Evolutionary conservation across 306 rosid species (phyloP).

Genomic region (Vigna trinervia): DNA sequence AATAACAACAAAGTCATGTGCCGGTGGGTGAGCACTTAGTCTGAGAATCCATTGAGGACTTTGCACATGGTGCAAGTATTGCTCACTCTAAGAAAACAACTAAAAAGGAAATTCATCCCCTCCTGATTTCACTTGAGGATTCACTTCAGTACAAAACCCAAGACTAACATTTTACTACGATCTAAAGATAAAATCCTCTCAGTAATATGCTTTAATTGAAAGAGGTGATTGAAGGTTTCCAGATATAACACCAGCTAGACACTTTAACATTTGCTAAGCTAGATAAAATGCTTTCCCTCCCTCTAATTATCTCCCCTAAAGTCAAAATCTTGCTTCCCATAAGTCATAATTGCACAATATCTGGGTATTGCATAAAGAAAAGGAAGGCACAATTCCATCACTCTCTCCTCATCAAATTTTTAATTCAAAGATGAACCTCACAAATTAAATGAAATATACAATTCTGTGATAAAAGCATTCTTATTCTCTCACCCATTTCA

Average conservation of each 20-base stretch:
- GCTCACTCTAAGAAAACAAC: neutral
- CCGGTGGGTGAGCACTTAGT: neutral
- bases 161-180: conserved; percentile 2
- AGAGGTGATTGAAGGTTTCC: neutral
- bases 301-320: conserved; percentile 10
- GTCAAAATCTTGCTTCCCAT: conserved; percentile 31
- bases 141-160: conserved; percentile 25
- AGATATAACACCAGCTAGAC: no score
- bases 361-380: conserved; percentile 34
- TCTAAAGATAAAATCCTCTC: neutral
- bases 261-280: neutral
- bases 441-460: neutral
- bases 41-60: neutral
- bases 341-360: conserved; percentile 6
- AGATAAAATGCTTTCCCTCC: conserved; percentile 32
- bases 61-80: neutral
- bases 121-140: conserved; percentile 11
- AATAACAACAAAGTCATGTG: neutral
- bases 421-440: conserved; percentile 28
- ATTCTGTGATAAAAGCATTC: no score
- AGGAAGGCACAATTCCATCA: conserved; percentile 26
- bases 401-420: conserved; percentile 5
- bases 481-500: no score
- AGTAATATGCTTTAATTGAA: conserved; percentile 11
- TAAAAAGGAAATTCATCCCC: conserved; percentile 20